A percentile compares a stretch with the other conserved stretches of the same genome.
Conservation (phyloP, 2,329 filamentous ascomycete species). For the Diplodia intermedia region DNA sequence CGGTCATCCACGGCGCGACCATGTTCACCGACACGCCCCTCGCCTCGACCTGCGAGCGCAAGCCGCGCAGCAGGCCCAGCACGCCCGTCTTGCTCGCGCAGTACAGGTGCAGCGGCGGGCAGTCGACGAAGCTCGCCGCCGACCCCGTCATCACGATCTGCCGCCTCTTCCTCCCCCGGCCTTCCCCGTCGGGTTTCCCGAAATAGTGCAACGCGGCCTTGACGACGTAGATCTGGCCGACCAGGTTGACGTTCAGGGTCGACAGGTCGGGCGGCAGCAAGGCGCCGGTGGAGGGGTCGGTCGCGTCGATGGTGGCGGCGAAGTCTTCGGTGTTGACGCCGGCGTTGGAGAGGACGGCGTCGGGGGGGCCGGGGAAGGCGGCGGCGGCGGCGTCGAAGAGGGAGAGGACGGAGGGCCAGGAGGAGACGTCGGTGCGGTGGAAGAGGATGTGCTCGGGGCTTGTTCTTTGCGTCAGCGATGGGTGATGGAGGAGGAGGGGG, state of each 20-base stretch:
- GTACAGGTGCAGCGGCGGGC: conserved; percentile 37
- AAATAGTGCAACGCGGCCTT: conserved; percentile 40
- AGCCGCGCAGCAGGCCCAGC: conserved; percentile 38
- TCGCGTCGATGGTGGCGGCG: conserved; percentile 28
- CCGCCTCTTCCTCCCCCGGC: conserved; percentile 32
- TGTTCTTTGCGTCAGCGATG: background rate
- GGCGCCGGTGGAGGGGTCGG: conserved; percentile 32
- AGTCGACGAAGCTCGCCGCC: conserved; percentile 38
- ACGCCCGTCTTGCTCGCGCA: conserved; percentile 40
- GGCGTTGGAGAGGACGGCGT: conserved; percentile 34
- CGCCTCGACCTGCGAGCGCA: conserved; percentile 35
- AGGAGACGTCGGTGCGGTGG: conserved; percentile 22
- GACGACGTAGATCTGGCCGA: conserved; percentile 36
- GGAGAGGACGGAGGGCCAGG: conserved; percentile 10
- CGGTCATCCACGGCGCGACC: conserved; percentile 42
- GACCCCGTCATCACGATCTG: conserved; percentile 38
- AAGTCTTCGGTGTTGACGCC: conserved; percentile 33
- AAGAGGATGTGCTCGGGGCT: conserved; percentile 21
- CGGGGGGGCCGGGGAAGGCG: conserved; percentile 25
- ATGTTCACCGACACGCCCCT: conserved; percentile 39
- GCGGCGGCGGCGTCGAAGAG: conserved; percentile 29
- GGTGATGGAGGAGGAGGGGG: too few species aligned
- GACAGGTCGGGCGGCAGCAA: conserved; percentile 35
- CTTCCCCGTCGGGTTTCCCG: conserved; percentile 33
- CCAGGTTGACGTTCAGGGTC: conserved; percentile 39